A percentile compares a stretch with the other conserved stretches of the same genome.
phyloP scores from a whole-genome alignment of 2,329 filamentous ascomycete species.

The Diplodia seriata region DNA sequence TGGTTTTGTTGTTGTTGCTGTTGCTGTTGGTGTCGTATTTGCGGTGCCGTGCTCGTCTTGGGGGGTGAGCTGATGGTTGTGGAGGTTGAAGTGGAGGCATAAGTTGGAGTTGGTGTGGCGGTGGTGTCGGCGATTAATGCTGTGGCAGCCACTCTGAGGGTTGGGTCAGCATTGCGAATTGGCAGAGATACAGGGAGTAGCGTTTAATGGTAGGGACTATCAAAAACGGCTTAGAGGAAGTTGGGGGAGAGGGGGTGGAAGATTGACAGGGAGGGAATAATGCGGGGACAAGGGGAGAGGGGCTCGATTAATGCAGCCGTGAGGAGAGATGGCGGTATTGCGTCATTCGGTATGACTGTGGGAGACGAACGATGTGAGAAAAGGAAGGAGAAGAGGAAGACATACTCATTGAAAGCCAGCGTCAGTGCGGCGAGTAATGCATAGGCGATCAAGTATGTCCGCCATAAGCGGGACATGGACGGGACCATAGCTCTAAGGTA shows the following conservation, averaged over 20 bases:
- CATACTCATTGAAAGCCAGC: constrained; percentile 2
- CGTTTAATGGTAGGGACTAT: too few species aligned
- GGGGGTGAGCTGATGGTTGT: too few species aligned
- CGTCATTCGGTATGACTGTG: not conserved
- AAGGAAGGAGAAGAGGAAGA: not conserved
- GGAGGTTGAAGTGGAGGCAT: not conserved
- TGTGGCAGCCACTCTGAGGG: not conserved
- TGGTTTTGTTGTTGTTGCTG: not conserved
- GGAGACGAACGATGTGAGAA: not conserved
- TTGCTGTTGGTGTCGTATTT: not conserved
- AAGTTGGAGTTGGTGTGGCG: not conserved
- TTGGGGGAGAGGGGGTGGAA: too few species aligned
- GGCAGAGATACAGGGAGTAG: too few species aligned
- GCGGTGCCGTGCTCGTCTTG: not conserved
- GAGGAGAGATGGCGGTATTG: not conserved
- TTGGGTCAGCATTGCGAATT: not conserved
- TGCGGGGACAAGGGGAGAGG: too few species aligned
- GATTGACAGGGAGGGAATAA: too few species aligned
- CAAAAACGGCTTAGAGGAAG: too few species aligned
- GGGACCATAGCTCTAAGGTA: not conserved
- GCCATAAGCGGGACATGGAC: constrained; percentile 5
- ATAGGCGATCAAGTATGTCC: constrained; percentile 2
- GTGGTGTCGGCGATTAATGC: not conserved
- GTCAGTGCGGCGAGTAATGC: not conserved
- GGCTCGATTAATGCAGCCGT: too few species aligned